Conservation (phyloP, 331 rosid species). For the Pyrus hybrid region DNA sequence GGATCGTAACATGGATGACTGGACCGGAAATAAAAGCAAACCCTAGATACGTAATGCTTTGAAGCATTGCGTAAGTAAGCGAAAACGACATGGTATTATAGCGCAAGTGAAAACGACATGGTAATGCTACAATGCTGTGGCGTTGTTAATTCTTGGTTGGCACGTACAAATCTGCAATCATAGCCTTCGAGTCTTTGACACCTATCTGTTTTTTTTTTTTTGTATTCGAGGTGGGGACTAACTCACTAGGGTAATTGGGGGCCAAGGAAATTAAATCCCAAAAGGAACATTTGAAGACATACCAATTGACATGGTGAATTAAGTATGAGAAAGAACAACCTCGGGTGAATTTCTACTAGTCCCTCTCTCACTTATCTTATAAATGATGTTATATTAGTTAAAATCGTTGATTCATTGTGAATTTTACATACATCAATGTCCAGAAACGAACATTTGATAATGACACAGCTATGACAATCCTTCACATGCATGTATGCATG, state of each 20-base stretch:
- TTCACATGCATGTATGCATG: not conserved
- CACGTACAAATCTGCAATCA: slow-evolving; percentile 12
- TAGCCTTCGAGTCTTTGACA: not conserved
- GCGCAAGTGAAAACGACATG: slow-evolving; percentile 17
- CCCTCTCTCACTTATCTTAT: not conserved
- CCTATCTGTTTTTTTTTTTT: not conserved
- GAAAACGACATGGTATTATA: slow-evolving; percentile 17
- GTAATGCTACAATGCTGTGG: slow-evolving; percentile 2
- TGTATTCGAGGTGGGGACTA: not conserved
- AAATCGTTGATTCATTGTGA: not conserved
- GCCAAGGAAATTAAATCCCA: not conserved
- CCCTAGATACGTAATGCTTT: not conserved
- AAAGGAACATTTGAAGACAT: not conserved
- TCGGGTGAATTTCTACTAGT: not conserved
- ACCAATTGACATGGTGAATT: not conserved
- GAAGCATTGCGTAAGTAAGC: not conserved
- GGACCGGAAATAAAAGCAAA: not conserved
- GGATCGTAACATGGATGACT: not conserved
- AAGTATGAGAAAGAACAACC: not conserved
- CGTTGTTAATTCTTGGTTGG: slow-evolving; percentile 22
- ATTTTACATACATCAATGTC: not conserved
- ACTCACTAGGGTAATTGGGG: not conserved
- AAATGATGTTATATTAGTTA: too few species aligned
- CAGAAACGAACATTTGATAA: not conserved
- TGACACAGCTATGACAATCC: not conserved